A percentile compares a stretch with the other conserved stretches of the same genome.
Conservation (phyloP, 345 rosid genomes). For the Brassica napus region Da-Ae NC_063441.1:13118501-13119000, state of each 20-base stretch:
- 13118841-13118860: no score
- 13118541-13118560: not conserved
- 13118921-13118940: not conserved
- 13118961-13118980: constrained; percentile 22
- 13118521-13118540: not conserved
- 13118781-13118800: constrained; percentile 14
- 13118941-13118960: constrained; percentile 1
- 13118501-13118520: not conserved
- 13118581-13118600: not conserved
- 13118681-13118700: not conserved
- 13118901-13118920: constrained; percentile 5
- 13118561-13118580: not conserved
- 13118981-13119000: constrained; percentile 4
- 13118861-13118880: no score
- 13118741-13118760: constrained; percentile 3
- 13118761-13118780: constrained; percentile 31
- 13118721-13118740: no score
- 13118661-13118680: no score
- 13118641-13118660: not conserved
- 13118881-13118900: no score
- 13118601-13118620: not conserved
- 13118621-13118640: not conserved
- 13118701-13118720: not conserved
- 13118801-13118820: not conserved
- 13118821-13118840: not conserved